Conservation (phyloP, 177 flowering plant species). For the Vitis hybrid region DNA sequence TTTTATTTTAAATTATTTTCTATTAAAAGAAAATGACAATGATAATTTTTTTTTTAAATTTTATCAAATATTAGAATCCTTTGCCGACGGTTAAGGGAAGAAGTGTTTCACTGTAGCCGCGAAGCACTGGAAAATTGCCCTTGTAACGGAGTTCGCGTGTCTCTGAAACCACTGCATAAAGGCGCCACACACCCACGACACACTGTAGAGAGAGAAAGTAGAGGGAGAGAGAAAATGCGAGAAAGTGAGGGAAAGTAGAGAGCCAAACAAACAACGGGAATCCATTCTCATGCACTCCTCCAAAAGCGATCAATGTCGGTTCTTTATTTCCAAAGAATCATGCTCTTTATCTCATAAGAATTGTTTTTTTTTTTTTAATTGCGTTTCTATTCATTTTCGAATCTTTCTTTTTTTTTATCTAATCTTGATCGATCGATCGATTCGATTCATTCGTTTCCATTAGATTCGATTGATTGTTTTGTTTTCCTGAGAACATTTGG, state of each 20-base stretch:
- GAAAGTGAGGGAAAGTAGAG: not conserved
- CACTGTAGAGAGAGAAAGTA: conserved; percentile 6
- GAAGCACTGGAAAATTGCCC: conserved; percentile 11
- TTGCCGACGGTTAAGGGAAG: not conserved
- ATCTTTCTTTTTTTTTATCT: conserved; percentile 1
- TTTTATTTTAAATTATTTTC: too few relatives aligned
- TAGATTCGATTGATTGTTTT: not conserved
- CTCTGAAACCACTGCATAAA: conserved; percentile 17
- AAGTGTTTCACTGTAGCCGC: not conserved
- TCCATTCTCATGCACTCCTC: not conserved
- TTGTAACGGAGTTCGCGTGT: conserved; percentile 26
- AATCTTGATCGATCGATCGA: too few relatives aligned
- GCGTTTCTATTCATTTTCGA: not conserved
- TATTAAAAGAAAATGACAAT: too few relatives aligned
- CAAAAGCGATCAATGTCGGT: conserved; percentile 34
- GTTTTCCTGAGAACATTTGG: conserved; percentile 4
- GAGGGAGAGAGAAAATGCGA: not conserved
- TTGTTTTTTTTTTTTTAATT: conserved; percentile 12
- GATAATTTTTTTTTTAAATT: too few relatives aligned
- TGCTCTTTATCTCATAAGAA: not conserved
- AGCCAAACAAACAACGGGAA: conserved; percentile 5
- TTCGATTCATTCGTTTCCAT: too few relatives aligned
- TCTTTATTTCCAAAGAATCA: conserved; percentile 12
- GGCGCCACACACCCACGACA: not conserved
- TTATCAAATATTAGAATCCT: too few relatives aligned